Conservation (phyloP, 2,329 filamentous ascomycete species). For the Fusarium camptoceras region DNA sequence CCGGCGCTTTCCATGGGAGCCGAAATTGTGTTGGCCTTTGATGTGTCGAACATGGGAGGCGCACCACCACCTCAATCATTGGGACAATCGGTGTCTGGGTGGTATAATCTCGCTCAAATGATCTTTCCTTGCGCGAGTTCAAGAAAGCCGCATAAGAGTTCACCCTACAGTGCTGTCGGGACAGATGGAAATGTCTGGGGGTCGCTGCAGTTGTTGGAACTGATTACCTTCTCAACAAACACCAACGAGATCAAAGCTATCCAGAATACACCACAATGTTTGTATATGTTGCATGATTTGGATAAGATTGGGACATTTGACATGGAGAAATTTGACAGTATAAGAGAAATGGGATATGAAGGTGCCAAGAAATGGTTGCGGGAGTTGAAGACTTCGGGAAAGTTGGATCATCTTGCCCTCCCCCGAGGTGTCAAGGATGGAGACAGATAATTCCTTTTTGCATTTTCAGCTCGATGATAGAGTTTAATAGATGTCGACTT, state of each 20-base stretch:
- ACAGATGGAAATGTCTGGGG: background rate
- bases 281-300: background rate
- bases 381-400: background rate
- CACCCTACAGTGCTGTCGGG: background rate
- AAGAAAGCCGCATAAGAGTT: background rate
- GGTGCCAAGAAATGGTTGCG: background rate
- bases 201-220: background rate
- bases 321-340: background rate
- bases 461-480: background rate
- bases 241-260: background rate
- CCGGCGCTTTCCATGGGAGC: background rate
- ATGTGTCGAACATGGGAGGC: background rate
- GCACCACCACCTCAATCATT: background rate
- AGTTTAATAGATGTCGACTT: background rate
- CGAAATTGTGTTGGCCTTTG: background rate
- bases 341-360: background rate
- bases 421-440: background rate
- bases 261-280: background rate
- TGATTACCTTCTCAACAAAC: background rate
- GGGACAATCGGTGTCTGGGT: background rate
- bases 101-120: background rate
- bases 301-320: background rate
- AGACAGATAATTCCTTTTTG: background rate
- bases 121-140: background rate
- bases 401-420: background rate